Conservation (phyloP, 1,139 yeast genomes). For the Candida anutae region DNA sequence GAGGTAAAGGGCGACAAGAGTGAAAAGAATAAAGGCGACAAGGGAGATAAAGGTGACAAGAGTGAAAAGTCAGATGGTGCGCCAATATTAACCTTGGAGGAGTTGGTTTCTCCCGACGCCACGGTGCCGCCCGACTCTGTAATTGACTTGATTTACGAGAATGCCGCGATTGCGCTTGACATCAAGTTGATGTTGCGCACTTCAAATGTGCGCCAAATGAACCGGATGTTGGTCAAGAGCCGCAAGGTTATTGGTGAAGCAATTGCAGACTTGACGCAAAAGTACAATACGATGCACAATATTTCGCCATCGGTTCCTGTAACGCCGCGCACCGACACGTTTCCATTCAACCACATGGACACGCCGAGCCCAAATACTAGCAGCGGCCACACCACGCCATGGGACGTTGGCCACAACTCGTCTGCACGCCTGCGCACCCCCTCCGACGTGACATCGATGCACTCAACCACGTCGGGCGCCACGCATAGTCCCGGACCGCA, state of each 20-base stretch:
- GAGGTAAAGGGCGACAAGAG: constrained; percentile 2
- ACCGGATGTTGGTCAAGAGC: constrained; percentile 31
- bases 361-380: background rate
- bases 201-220: constrained; percentile 52
- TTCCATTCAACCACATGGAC: too few relatives aligned
- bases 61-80: constrained; percentile 11
- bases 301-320: background rate
- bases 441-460: background rate
- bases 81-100: constrained; percentile 46
- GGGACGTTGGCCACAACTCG: background rate
- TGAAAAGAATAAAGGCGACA: background rate
- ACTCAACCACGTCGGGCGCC: constrained; percentile 2
- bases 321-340: background rate
- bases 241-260: constrained; percentile 20
- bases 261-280: constrained; percentile 13
- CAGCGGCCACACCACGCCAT: background rate
- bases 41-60: constrained; percentile 10
- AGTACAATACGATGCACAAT: constrained; percentile 6
- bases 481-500: constrained; percentile 3
- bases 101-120: constrained; percentile 44
- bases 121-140: constrained; percentile 47
- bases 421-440: background rate
- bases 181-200: constrained; percentile 57
- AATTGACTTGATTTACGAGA: constrained; percentile 52
- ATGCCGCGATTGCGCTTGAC: constrained; percentile 54